Percentiles rank a stretch among this genome's conserved stretches.
phyloP scores from a whole-genome alignment of 2,329 filamentous ascomycete genomes.

The Nemania sp. region DNA sequence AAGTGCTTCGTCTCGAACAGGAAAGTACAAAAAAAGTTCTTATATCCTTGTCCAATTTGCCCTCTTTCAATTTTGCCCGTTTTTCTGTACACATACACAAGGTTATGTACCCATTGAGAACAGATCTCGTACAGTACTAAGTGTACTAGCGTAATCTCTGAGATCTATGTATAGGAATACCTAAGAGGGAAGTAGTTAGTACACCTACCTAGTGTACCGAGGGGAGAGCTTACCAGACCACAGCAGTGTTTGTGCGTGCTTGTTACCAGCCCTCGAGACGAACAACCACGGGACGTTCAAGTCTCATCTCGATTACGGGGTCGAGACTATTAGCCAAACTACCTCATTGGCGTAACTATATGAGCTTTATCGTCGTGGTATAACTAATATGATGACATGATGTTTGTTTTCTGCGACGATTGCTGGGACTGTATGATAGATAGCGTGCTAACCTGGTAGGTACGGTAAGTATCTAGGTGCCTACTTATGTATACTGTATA shows the following conservation, averaged over 20 bases:
- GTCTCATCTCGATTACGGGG: constrained; percentile 1
- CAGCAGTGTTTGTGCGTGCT: constrained; percentile 11
- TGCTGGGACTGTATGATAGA: neutral
- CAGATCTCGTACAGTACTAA: neutral
- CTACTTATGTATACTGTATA: too few species aligned
- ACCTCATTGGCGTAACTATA: neutral
- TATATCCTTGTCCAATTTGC: constrained; percentile 20
- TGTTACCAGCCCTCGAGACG: constrained; percentile 10
- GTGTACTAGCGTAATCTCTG: constrained; percentile 11
- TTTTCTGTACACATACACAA: too few species aligned
- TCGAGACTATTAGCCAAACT: constrained; percentile 3
- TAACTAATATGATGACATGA: neutral
- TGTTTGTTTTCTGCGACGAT: constrained; percentile 16
- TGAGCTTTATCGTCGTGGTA: neutral
- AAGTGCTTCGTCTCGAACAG: constrained; percentile 19
- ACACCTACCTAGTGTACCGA: neutral
- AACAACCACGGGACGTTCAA: constrained; percentile 7
- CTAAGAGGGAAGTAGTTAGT: too few species aligned
- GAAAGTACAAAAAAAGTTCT: constrained; percentile 16
- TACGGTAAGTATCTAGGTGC: neutral
- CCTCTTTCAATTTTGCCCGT: constrained; percentile 10
- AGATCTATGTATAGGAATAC: neutral
- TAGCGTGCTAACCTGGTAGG: neutral
- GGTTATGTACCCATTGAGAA: too few species aligned
- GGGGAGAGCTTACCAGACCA: constrained; percentile 13